phyloP scores from a whole-genome alignment of 768 basidiomycete species.

The Boletellus ananas region DNA sequence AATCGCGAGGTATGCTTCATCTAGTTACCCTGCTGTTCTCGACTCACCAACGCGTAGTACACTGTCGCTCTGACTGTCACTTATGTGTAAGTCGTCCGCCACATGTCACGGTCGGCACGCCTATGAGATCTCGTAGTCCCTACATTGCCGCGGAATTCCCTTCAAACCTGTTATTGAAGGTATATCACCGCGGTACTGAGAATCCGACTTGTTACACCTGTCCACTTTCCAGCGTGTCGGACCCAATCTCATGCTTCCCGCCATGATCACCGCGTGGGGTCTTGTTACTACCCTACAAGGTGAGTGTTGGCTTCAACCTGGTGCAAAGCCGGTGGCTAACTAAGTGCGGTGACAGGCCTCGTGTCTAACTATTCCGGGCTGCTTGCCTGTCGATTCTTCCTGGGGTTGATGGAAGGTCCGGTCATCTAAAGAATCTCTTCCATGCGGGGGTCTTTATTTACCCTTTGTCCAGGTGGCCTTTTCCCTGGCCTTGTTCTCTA shows the following conservation, averaged over 20 bases:
- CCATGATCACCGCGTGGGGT: constrained; percentile 67
- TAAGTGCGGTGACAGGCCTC: neutral
- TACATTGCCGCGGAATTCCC: constrained; percentile 60
- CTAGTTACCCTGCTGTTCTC: neutral
- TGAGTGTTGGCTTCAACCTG: constrained; percentile 9
- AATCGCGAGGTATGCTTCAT: constrained; percentile 21
- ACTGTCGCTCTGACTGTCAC: constrained; percentile 31
- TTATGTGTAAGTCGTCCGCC: constrained; percentile 16
- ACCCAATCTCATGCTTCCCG: constrained; percentile 58
- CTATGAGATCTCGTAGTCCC: constrained; percentile 29
- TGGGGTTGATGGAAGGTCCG: constrained; percentile 1
- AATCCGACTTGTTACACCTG: neutral
- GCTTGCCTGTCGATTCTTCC: constrained; percentile 1
- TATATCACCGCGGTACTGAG: neutral
- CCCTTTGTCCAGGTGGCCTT: neutral
- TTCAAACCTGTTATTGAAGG: constrained; percentile 56
- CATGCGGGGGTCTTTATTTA: neutral
- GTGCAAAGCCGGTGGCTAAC: neutral
- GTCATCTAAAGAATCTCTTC: neutral
- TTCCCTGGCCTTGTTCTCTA: constrained; percentile 2
- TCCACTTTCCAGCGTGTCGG: constrained; percentile 35
- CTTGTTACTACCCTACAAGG: constrained; percentile 61
- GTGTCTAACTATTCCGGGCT: neutral
- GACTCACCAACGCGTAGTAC: constrained; percentile 26
- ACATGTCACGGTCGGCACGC: neutral